Percentiles rank a stretch among this genome's conserved stretches.
Conservation (phyloP, 352 stramenopile genomes). For the Pythium biforme region DNA sequence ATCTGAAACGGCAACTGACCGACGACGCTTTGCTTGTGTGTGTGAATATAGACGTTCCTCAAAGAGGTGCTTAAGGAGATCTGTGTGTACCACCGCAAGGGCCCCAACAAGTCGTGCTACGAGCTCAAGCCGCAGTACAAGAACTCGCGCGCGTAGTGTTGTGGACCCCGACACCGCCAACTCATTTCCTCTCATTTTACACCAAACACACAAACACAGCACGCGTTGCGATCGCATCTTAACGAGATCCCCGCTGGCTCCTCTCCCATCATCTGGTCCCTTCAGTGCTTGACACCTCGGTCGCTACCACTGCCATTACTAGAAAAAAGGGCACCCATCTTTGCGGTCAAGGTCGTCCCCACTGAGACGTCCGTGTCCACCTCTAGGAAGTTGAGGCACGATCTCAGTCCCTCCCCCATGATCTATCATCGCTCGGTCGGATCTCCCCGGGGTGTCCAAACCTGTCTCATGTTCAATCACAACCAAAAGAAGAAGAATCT, state of each 20-base stretch:
- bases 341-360: not conserved
- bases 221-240: not conserved
- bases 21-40: not conserved
- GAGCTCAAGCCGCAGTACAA: slow-evolving; percentile 89
- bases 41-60: slow-evolving; percentile 64
- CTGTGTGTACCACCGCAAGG: slow-evolving; percentile 86
- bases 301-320: not conserved
- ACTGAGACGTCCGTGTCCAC: slow-evolving; percentile 4
- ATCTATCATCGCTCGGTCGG: not conserved
- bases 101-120: slow-evolving; percentile 89
- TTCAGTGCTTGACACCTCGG: not conserved
- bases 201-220: too few relatives aligned
- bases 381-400: slow-evolving; percentile 8
- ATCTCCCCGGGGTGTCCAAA: not conserved
- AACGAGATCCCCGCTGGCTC: not conserved
- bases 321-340: slow-evolving; percentile 23
- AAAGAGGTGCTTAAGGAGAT: slow-evolving; percentile 90
- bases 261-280: slow-evolving; percentile 12
- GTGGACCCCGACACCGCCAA: too few relatives aligned
- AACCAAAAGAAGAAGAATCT: slow-evolving; percentile 1
- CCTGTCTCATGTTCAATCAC: slow-evolving; percentile 20
- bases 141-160: slow-evolving; percentile 36
- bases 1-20: not conserved
- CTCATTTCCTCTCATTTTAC: too few relatives aligned
- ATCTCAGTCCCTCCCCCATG: slow-evolving; percentile 5